Evolutionary conservation across 192 early-diverging fungal genomes (phyloP).

Genomic region (Chytriomyces sp.): DNA sequence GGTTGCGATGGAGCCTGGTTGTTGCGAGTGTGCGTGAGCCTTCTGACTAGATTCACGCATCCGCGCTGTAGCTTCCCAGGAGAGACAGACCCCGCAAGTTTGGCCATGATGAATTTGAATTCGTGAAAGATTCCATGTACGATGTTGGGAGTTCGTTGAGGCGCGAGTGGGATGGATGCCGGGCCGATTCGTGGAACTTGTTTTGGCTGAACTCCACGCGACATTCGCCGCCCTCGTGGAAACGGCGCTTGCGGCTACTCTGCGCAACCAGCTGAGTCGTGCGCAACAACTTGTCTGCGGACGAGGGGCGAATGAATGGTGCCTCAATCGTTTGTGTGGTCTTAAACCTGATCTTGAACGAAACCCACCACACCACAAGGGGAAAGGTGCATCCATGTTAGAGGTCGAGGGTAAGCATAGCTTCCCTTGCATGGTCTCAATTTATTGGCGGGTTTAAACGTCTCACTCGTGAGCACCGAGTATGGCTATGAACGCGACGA

Average conservation of each 20-base stretch:
- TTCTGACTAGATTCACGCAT: background rate
- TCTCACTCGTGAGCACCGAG: conserved; percentile 79
- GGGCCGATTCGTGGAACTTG: too few species aligned
- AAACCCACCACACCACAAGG: conserved; percentile 61
- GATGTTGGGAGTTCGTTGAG: background rate
- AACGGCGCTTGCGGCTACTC: background rate
- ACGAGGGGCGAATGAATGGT: too few species aligned
- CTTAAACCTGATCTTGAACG: conserved; percentile 85
- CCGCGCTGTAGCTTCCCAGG: background rate
- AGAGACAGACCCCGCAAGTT: conserved; percentile 22
- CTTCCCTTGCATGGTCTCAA: conserved; percentile 64
- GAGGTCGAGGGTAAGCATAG: conserved; percentile 23
- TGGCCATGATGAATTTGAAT: conserved; percentile 28
- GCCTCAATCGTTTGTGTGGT: conserved; percentile 85
- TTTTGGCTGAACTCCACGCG: too few species aligned
- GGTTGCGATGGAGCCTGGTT: conserved; percentile 88
- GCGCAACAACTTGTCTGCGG: background rate
- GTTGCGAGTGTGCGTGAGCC: background rate
- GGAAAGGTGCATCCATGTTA: conserved; percentile 68
- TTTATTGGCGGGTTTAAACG: conserved; percentile 63
- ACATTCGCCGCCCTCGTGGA: too few species aligned
- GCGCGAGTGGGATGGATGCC: background rate
- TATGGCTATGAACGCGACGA: conserved; percentile 73
- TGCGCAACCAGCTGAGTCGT: too few species aligned
- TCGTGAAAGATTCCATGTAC: conserved; percentile 28